Conservation (phyloP, 2,329 filamentous ascomycete species). For the Chalaropsis ovoidea region DNA sequence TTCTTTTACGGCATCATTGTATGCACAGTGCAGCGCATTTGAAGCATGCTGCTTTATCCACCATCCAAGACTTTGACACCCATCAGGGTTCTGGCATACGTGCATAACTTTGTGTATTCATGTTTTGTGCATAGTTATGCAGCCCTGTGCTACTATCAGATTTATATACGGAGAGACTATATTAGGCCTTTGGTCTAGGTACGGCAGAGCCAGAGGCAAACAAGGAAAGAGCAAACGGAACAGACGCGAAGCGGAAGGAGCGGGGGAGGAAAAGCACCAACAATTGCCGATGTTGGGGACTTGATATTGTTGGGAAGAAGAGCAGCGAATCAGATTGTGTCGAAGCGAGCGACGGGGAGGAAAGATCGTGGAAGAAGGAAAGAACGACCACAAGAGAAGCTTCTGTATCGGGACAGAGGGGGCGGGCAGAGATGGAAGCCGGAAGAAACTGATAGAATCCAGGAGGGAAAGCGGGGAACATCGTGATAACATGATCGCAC, state of each 20-base stretch:
- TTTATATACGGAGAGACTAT: not conserved
- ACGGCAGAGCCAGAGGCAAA: not conserved
- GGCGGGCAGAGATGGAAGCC: not conserved
- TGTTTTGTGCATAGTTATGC: not conserved
- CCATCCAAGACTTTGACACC: not conserved
- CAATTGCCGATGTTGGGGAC: not conserved
- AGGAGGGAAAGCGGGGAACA: not conserved
- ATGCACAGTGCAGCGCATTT: not conserved
- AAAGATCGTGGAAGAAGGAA: not conserved
- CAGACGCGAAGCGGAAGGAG: not conserved
- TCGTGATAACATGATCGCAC: not conserved
- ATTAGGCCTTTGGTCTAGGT: not conserved
- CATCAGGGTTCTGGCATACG: not conserved
- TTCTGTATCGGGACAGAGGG: not conserved
- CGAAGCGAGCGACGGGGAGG: not conserved
- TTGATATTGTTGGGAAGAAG: not conserved
- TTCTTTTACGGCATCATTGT: not conserved
- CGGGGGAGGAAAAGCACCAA: too few relatives aligned
- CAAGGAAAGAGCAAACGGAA: conserved; percentile 2
- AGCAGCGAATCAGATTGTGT: not conserved
- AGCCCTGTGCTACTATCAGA: not conserved
- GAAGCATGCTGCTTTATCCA: not conserved
- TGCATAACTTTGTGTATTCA: conserved; percentile 9
- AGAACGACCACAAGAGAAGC: not conserved
- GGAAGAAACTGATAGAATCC: not conserved